phyloP scores from a whole-genome alignment of 176 grass and related monocot genomes.

The Carex littledalei region DNA sequence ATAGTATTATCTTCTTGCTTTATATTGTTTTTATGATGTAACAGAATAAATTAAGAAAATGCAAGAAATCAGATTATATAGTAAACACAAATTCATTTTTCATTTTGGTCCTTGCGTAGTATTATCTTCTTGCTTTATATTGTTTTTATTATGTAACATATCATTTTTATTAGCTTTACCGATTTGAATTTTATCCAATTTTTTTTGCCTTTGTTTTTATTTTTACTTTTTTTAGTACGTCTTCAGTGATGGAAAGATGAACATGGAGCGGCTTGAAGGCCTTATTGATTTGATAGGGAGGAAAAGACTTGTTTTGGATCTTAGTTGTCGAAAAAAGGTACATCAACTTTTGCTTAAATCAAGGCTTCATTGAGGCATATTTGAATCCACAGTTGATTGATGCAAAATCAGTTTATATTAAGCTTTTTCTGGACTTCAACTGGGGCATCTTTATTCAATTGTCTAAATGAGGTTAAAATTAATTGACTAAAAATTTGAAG shows the following conservation, averaged over 20 bases:
- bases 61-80: background rate
- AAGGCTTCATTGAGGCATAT: background rate
- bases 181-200: background rate
- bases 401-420: background rate
- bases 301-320: conserved; percentile 81
- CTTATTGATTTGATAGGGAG: conserved; percentile 70
- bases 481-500: background rate
- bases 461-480: background rate
- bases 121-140: too few relatives aligned
- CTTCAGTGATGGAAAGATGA: conserved; percentile 80
- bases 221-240: conserved; percentile 50
- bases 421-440: background rate
- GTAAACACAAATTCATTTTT: too few relatives aligned
- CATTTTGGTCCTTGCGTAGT: too few relatives aligned
- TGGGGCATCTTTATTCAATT: background rate
- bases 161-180: background rate
- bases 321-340: conserved; percentile 96
- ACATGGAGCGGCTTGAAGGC: conserved; percentile 53
- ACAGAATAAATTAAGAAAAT: background rate
- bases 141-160: too few relatives aligned
- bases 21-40: too few relatives aligned
- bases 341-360: background rate
- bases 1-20: too few relatives aligned
- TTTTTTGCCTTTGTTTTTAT: background rate
- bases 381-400: background rate